Evolutionary conservation across 805 yeast genomes (phyloP), one percentile per base, ranked within the genome.

Genomic region (Cyberlindnera maritima): DNA sequence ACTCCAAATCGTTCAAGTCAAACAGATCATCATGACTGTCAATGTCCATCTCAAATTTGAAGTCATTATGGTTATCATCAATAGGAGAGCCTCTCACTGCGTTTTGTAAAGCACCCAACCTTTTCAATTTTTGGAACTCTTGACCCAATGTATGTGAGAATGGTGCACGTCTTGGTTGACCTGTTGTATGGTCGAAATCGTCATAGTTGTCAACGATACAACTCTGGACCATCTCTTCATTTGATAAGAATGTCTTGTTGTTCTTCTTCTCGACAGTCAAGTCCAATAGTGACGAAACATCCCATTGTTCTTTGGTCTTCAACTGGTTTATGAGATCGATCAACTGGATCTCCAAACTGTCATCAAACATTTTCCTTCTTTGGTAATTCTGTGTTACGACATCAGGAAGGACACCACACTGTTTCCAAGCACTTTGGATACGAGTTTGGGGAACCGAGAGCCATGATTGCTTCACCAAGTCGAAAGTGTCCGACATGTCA

Each of bases 401-500:
- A 9, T 64, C 56, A 0, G 76, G 75, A 8, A 72, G 51, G 12
- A 72, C 62, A 14, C 75, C 75, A 19, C 73, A 65, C 45, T 71
- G 69, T 48, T 69, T 71, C 77, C 77, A 72, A 25, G 70, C 65
- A 1, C 72, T 64, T 49, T 70, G 64, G 14, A 73, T 69, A 2
- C 69, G 57, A 15, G 64, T 62, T 1, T 55, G 53, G 1, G 74
- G 63, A 8, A 73, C 65, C 1, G 57, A 60, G 39, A 73, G 73
- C 87, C 88, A 82, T 0, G 85, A 71, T 37, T 71, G 64, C 49
- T 77, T 76, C 13, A 82, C 74, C 69, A 84, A 71, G 50, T 80
- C 81, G 48, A 82, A 74, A 0, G 80, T 82, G 52, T 76, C 75
- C 3, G 76, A 68, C 65, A 81, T 68, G 0, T 82, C 76, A 14